Percentiles rank a stretch among this genome's conserved stretches.
These are phyloP conservation scores for Akanthomyces lecanii DNA, from an alignment of 2,329 filamentous ascomycete species.

Conservation along the genomic window DNA sequence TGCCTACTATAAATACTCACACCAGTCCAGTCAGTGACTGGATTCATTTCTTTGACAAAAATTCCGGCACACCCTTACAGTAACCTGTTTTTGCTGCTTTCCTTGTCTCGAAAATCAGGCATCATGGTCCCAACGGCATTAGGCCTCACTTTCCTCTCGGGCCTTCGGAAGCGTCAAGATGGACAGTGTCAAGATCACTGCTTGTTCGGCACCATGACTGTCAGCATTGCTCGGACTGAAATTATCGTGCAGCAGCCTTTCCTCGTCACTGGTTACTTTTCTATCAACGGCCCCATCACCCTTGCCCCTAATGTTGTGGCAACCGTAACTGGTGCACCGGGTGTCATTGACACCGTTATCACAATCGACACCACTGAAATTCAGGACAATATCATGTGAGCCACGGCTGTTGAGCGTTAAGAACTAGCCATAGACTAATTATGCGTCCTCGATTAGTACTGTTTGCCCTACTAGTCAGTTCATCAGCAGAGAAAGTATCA, in stretches of 20 bases:
- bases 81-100: not conserved
- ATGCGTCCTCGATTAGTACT: not conserved
- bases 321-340: conserved; percentile 2
- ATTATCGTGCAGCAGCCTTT: not conserved
- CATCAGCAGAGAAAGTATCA: not conserved
- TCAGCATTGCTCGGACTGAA: not conserved
- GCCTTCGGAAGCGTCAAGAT: conserved; percentile 4
- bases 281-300: conserved; percentile 2
- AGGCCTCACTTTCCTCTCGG: not conserved
- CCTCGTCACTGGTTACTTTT: conserved; percentile 11
- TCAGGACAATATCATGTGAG: conserved; percentile 1
- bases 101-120: not conserved
- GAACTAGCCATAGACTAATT: not conserved
- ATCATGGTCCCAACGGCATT: conserved; percentile 8
- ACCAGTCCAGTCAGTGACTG: too few relatives aligned
- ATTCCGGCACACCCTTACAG: not conserved
- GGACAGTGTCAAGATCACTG: not conserved
- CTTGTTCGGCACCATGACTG: not conserved
- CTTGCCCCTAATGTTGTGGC: not conserved
- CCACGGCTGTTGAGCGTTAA: not conserved
- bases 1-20: too few relatives aligned
- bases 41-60: not conserved
- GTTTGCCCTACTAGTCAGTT: not conserved
- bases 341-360: conserved; percentile 2
- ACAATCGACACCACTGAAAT: not conserved